These are phyloP conservation scores for Davidsoniella australis DNA, from an alignment of 2,329 filamentous ascomycete species.

Conservation along the genomic window DNA sequence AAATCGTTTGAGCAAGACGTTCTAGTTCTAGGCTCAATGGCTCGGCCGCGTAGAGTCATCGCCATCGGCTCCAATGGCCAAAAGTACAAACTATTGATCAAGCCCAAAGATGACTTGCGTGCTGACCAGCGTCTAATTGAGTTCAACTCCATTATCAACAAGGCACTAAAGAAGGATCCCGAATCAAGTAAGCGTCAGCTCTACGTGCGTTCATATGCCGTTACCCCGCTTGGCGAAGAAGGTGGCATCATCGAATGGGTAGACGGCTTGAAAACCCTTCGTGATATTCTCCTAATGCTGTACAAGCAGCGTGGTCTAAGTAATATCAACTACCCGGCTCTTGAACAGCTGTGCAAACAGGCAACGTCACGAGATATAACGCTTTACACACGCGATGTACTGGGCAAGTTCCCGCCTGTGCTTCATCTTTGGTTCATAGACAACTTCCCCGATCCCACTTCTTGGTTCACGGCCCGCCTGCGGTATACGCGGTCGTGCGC, in stretches of 20 bases:
- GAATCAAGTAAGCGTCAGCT: slow-evolving; percentile 80
- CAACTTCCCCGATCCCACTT: slow-evolving; percentile 79
- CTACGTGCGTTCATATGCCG: slow-evolving; percentile 93
- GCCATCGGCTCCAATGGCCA: slow-evolving; percentile 80
- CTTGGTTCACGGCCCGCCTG: slow-evolving; percentile 80
- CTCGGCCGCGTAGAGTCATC: slow-evolving; percentile 78
- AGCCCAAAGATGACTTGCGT: slow-evolving; percentile 92
- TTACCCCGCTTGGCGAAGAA: slow-evolving; percentile 92
- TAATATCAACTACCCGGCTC: slow-evolving; percentile 47
- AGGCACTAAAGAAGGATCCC: slow-evolving; percentile 77
- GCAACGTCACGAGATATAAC: slow-evolving; percentile 33
- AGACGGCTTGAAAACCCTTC: slow-evolving; percentile 80
- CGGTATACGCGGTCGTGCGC: slow-evolving; percentile 86
- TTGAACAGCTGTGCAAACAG: slow-evolving; percentile 29
- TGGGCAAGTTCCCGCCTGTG: slow-evolving; percentile 58
- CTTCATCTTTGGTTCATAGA: slow-evolving; percentile 92
- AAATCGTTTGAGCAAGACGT: slow-evolving; percentile 71
- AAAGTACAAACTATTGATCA: slow-evolving; percentile 79
- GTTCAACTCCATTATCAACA: slow-evolving; percentile 96
- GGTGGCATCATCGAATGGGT: slow-evolving; percentile 99
- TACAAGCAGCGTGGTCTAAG: slow-evolving; percentile 58
- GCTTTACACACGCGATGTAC: slow-evolving; percentile 52
- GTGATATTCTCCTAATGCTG: slow-evolving; percentile 70
- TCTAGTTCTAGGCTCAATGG: slow-evolving; percentile 73
- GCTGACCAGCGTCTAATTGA: slow-evolving; percentile 98